Evolutionary conservation across 139 green algal genomes (phyloP), one percentile per base, ranked within the genome.

Genomic region (Coccomyxa sp.): DNA sequence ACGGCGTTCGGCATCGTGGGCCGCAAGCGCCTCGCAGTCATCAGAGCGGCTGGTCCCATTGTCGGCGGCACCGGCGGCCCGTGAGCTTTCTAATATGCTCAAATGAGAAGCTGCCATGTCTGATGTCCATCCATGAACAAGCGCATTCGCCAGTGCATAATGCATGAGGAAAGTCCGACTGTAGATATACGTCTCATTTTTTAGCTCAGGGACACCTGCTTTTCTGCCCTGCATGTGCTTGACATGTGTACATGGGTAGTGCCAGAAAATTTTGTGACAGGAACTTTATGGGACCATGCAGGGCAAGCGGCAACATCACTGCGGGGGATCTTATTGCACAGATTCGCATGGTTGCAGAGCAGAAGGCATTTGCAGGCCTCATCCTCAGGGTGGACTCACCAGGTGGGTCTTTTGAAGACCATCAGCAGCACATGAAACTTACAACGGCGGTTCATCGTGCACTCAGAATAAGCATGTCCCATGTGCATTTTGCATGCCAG

Each of bases 311-410:
- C 38, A 78, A 63, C 75, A 80, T 87, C 81, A 67, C 45, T 76
- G 80, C n/a, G 80, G 77, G 27, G 38, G 60, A 85, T 78, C 60
- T 77, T 9, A n/a, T 77, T 18, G 31, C 14, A n/a, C 25, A 77
- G 71, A 31, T 77, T 18, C 71, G 71, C 1, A 25, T 51, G 71
- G 67, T 93, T 12, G 85, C 76, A 28, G 87, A 92, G 76, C 87
- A 88, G 76, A 93, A 93, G 82, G 75, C 51, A 17, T 60, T 89
- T 32, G 83, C 76, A 16, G 96, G 93, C 0, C 91, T 99, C 13
- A 93, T 99, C 58, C 89, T 99, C 76, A 88, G 96, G 12, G 90
- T 99, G 15, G 96, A 99, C 91, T 92, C 80, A 57, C 94, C 94
- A 14, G 94, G 83, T 66, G 63, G 18, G 63, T 28, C 10, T 71